A percentile compares a stretch with the other conserved stretches of the same genome.
Conservation (phyloP, 331 rosid genomes). For the Rosa hybrid region DNA sequence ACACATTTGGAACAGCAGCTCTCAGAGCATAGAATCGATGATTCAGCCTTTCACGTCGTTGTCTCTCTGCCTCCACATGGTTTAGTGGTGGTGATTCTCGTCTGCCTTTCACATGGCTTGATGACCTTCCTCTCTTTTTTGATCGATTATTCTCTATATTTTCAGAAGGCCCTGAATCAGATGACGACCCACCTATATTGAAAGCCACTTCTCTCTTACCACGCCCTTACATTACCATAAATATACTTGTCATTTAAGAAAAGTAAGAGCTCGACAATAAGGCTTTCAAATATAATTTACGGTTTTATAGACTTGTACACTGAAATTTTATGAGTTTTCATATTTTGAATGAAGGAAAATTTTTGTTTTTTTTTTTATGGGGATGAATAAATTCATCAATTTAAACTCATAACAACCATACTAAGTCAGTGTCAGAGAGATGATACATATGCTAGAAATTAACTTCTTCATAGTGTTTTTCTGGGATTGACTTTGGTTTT, state of each 20-base stretch:
- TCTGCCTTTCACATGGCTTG: not conserved
- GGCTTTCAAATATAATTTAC: too few species aligned
- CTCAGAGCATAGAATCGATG: slow-evolving; percentile 62
- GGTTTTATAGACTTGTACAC: too few species aligned
- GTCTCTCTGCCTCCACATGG: slow-evolving; percentile 71
- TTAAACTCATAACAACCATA: too few species aligned
- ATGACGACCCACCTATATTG: slow-evolving; percentile 7
- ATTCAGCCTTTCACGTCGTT: slow-evolving; percentile 54
- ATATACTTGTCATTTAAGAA: not conserved
- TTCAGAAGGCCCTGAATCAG: slow-evolving; percentile 31
- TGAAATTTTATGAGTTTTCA: too few species aligned
- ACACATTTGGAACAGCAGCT: slow-evolving; percentile 60
- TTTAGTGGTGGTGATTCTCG: slow-evolving; percentile 13
- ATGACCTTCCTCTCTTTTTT: slow-evolving; percentile 31
- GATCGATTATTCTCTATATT: not conserved
- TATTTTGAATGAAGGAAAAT: too few species aligned
- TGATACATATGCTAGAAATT: too few species aligned
- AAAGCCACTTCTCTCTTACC: not conserved
- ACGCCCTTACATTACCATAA: too few species aligned
- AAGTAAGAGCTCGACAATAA: not conserved
- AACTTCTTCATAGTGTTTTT: too few species aligned
- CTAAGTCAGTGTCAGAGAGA: too few species aligned
- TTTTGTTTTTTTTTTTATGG: too few species aligned
- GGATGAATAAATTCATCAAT: too few species aligned
- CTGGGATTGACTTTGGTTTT: too few species aligned